Conservation (phyloP, 1,284 basidiomycete species). For the Microbotryomycetes sp. region DNA sequence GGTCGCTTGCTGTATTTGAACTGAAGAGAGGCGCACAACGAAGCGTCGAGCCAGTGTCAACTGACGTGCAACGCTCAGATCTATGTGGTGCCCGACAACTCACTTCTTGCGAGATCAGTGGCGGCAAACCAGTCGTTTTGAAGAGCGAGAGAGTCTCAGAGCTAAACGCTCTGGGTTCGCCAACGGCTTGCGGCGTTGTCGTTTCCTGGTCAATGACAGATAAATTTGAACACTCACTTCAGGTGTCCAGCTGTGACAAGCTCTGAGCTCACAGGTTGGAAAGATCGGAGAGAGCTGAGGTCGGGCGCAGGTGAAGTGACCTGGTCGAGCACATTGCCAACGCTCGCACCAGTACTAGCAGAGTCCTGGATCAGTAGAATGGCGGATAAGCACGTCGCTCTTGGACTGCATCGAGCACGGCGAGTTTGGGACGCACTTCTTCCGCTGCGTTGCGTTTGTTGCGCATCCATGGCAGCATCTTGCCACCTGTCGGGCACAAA, state of each 20-base stretch:
- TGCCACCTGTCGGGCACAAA: neutral
- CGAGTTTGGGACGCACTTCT: neutral
- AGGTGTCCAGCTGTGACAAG: no score
- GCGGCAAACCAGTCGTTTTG: constrained; percentile 19
- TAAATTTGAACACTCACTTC: no score
- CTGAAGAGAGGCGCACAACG: constrained; percentile 48
- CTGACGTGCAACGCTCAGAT: neutral
- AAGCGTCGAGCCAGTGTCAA: no score
- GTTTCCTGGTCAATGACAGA: no score
- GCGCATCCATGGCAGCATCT: neutral
- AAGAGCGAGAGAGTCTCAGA: constrained; percentile 10
- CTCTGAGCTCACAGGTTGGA: constrained; percentile 15
- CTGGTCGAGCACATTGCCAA: constrained; percentile 15
- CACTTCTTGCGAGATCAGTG: constrained; percentile 15
- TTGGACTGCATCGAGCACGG: no score
- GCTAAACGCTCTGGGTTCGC: constrained; percentile 19
- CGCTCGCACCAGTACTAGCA: neutral
- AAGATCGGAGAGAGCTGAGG: constrained; percentile 1
- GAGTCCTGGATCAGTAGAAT: no score
- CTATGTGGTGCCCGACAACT: neutral
- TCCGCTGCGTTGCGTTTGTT: neutral
- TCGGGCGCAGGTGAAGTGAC: constrained; percentile 19
- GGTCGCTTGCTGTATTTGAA: constrained; percentile 60
- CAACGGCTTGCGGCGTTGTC: no score
- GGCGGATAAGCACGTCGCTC: no score